Base-by-base conservation (phyloP, 495 filamentous ascomycete species). In the Aspergillus saccharolyticus region DNA sequence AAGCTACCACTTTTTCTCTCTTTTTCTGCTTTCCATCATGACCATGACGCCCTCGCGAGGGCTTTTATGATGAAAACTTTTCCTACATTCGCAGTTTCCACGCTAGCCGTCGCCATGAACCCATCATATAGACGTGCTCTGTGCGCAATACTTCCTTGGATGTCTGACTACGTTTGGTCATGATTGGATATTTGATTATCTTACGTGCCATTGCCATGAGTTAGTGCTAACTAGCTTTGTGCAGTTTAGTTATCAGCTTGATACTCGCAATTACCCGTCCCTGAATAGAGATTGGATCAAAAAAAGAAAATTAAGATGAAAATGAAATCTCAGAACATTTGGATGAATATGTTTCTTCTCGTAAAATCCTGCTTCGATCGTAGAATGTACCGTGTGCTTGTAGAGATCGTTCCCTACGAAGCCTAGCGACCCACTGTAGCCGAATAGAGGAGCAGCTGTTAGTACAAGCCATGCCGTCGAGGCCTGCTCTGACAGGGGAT, bases 1-100 rank as follows among this genome's bases (percentile, higher is more conserved):
- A 39, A 39, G 33, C 33, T 50, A 28, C 21, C 16, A 49, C 46
- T 15, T 48, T 21, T 43, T 54, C 44, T 49, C n/a, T 39, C 54
- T 52, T 49, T 45, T 50, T 14, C 28, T 54, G 24, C 30, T 33
- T 21, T 56, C 61, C 54, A 50, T 28, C 18, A 47, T 55, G 56
- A 65, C 59, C 63, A 63, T n/a, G n/a, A 54, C 49, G 58, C 63
- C 65, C 56, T 58, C 30, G 2, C 33, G 4, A 44, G 48, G 57
- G 67, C 64, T 63, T 54, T 64, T 66, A 78, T 76, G 76, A 79
- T 79, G 74, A 79, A 77, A 78, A 73, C 25, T 50, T 65, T 71
- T 76, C 69, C 76, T 70, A 75, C 74, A 78, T 79, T 79, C 76
- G 76, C 76, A 79, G 76, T 77, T 79, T 79, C 71, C 74, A 79